Evolutionary conservation across 1,284 basidiomycete species (phyloP).

Genomic region (Ustilago esculenta): DNA sequence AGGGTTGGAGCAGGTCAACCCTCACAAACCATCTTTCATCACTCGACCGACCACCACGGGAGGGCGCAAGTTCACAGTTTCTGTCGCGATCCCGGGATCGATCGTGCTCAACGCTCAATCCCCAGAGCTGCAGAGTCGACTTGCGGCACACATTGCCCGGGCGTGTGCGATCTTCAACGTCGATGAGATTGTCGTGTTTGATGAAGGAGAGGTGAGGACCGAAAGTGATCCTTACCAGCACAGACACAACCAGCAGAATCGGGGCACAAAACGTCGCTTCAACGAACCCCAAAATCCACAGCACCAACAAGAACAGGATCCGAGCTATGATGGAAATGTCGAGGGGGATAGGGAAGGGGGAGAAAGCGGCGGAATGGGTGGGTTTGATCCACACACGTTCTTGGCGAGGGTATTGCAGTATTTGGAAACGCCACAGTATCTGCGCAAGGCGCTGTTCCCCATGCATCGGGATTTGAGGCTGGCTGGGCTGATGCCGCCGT

Average conservation of each 20-base stretch:
- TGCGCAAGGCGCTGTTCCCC: slow-evolving; percentile 64
- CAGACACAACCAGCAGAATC: slow-evolving; percentile 24
- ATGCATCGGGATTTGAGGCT: slow-evolving; percentile 64
- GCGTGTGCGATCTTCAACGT: slow-evolving; percentile 67
- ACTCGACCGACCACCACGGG: slow-evolving; percentile 18
- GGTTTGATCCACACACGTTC: slow-evolving; percentile 58
- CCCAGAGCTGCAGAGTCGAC: slow-evolving; percentile 59
- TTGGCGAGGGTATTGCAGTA: slow-evolving; percentile 64
- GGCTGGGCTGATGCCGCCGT: slow-evolving; percentile 65
- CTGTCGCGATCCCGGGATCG: slow-evolving; percentile 63
- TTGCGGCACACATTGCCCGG: slow-evolving; percentile 64
- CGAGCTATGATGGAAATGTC: background rate
- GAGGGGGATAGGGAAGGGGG: slow-evolving; percentile 2
- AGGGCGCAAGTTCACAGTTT: slow-evolving; percentile 53
- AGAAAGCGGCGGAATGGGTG: slow-evolving; percentile 1
- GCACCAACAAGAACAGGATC: background rate
- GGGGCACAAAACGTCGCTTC: slow-evolving; percentile 13
- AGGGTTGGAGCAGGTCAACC: slow-evolving; percentile 17
- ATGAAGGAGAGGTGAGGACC: slow-evolving; percentile 29
- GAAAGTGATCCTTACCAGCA: slow-evolving; percentile 29
- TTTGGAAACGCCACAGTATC: slow-evolving; percentile 67
- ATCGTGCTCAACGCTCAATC: slow-evolving; percentile 66
- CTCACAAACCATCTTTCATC: slow-evolving; percentile 52
- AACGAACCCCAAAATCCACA: slow-evolving; percentile 9
- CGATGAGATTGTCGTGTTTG: slow-evolving; percentile 65